These are phyloP conservation scores for Trichoderma reesei DNA, from an alignment of 495 filamentous ascomycete species.

Conservation along the genomic window DNA sequence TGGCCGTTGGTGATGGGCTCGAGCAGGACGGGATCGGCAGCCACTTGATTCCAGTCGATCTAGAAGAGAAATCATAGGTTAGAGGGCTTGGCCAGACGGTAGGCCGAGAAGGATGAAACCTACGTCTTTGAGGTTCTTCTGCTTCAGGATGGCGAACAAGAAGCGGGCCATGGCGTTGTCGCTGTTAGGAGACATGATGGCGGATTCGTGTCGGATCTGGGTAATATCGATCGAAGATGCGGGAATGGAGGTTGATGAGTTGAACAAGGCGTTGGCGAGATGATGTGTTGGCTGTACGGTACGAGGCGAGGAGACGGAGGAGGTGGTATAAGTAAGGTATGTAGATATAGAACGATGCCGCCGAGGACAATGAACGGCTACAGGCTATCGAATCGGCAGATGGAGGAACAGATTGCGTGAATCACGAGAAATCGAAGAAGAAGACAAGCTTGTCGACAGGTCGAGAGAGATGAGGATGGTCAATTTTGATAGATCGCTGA, in stretches of 20 bases:
- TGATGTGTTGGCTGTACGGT: not conserved
- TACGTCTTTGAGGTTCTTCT: slow-evolving; percentile 64
- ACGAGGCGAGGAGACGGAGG: not conserved
- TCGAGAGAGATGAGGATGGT: not conserved
- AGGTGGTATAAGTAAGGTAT: not conserved
- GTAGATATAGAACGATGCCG: not conserved
- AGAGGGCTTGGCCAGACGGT: not conserved
- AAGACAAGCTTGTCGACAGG: not conserved
- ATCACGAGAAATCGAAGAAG: not conserved
- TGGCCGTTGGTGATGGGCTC: slow-evolving; percentile 68
- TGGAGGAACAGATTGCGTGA: not conserved
- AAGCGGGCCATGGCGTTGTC: slow-evolving; percentile 49
- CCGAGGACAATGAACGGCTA: not conserved
- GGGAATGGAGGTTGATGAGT: not conserved
- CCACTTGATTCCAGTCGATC: slow-evolving; percentile 69
- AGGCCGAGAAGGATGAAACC: slow-evolving; percentile 20
- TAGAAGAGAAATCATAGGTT: slow-evolving; percentile 18
- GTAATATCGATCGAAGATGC: not conserved
- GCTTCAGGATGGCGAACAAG: slow-evolving; percentile 66
- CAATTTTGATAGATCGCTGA: no score
- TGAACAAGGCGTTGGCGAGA: not conserved
- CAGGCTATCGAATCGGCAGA: not conserved
- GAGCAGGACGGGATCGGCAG: slow-evolving; percentile 37
- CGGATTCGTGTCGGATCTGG: not conserved
- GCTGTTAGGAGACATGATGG: slow-evolving; percentile 37